Evolutionary conservation across 148 eudicot genomes (phyloP), one percentile per base, ranked within the genome.

Genomic region (Amaranthus palmeri): DNA sequence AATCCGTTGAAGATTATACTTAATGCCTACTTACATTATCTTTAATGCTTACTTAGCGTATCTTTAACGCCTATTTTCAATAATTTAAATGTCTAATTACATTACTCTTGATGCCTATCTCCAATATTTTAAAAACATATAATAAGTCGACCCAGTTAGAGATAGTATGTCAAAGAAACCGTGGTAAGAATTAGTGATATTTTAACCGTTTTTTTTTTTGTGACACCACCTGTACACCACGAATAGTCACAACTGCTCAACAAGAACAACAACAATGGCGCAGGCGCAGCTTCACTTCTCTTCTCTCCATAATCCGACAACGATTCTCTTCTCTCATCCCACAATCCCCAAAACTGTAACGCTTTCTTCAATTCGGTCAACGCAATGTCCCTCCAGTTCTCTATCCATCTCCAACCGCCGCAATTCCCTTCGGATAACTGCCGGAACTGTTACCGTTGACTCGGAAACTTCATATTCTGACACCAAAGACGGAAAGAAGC

Each of bases 401-500:
- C 36, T 45, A 61, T 65, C 75, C 52, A 47, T 25, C 36, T 25
- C 68, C 71, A 15, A 18, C 52, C 74, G 72, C 57, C 79, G 75
- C 54, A 65, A 58, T 70, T 59, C 71, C 68, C 42, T 45, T 54
- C 65, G 15, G 36, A 17, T 62, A 12, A 69, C 71, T 51, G 67
- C 74, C 69, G 57, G 69, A 75, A 13, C 70, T 56, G 78, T 86
- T 42, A 72, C 91, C 54, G 73, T 84, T 18, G 85, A 91, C 57
- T 70, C 96, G 8, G 73, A 96, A 41, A 73, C 87, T 25, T 10
- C 86, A 6, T 49, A 65, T 40, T 72, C 90, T 67, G 78, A 60
- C 14, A 75, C 71, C n/a, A 77, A 72, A 7, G 67, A 75, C 5
- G 74, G 78, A 0, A 82, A 82, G 60, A 85, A 88, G 83, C 80